Evolutionary conservation across 495 filamentous ascomycete genomes (phyloP), one percentile per base, ranked within the genome.

Genomic region (Thermothielavioides terrestris): DNA sequence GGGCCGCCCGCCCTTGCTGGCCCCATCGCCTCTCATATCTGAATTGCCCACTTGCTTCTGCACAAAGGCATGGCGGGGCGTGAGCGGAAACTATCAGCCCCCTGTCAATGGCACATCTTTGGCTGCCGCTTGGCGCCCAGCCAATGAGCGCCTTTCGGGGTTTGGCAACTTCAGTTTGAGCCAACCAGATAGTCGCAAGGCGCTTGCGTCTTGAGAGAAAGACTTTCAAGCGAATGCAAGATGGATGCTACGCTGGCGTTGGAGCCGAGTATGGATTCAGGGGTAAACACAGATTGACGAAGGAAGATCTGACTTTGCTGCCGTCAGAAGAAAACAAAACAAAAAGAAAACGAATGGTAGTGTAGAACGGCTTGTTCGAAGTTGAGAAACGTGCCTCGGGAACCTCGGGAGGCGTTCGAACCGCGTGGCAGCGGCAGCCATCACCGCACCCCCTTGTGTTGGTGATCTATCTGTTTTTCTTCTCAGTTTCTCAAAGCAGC

Each of bases 181-280:
- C 38, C 21, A 41, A 41, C 22, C 22, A 26, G 12, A 26, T 41
- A 2, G 11, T 3, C 34, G 4, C 17, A 15, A 36, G 10, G n/a
- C n/a, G 27, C 5, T 5, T 5, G 11, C 6, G 27, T 35, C 4
- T 35, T 12, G 12, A n/a, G n/a, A 12, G 32, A n/a, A n/a, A n/a
- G 31, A 34, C 6, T 28, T 28, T 28, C 10, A 10, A 28, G 31
- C 5, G n/a, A 6, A 25, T 46, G 28, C 28, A 15, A 26, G 44
- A 37, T 36, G 44, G 32, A 46, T 46, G 44, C 22, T 8, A 46
- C 44, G 44, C 32, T 46, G 44, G 3, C 12, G 12, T 15, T 12
- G 30, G 14, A n/a, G 22, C 41, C 21, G 23, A 34, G 44, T 32
- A 36, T 44, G 6, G 35, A 37, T 5, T 3, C 35, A 15, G 42